Conservation (phyloP, 2,329 filamentous ascomycete genomes). For the Byssothecium circinans region DNA sequence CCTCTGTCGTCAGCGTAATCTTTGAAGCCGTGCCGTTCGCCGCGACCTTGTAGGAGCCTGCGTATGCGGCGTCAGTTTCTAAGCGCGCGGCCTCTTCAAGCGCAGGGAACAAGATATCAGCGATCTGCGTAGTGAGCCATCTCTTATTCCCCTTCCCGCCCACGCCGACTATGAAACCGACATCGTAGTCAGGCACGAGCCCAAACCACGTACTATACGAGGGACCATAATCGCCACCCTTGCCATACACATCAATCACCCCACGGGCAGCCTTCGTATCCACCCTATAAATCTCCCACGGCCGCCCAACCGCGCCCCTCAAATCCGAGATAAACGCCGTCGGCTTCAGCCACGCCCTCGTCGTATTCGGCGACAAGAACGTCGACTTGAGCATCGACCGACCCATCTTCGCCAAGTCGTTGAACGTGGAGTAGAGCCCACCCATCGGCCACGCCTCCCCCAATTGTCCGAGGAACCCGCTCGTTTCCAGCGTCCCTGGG, state of each 20-base stretch:
- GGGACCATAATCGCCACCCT: conserved; percentile 45
- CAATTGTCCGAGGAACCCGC: background rate
- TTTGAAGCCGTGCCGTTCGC: conserved; percentile 21
- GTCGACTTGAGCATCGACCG: conserved; percentile 43
- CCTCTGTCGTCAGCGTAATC: conserved; percentile 24
- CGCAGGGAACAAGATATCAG: conserved; percentile 13
- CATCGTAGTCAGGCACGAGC: conserved; percentile 48
- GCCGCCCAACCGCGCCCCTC: conserved; percentile 39
- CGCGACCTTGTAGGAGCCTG: conserved; percentile 21
- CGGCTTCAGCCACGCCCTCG: conserved; percentile 47
- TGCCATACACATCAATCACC: conserved; percentile 44
- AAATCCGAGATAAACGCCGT: conserved; percentile 39
- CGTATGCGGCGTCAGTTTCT: conserved; percentile 25
- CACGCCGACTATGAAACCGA: conserved; percentile 46
- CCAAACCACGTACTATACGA: conserved; percentile 42
- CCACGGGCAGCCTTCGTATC: conserved; percentile 10
- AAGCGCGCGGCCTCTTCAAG: conserved; percentile 24
- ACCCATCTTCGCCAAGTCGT: conserved; percentile 41
- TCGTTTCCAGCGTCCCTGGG: conserved; percentile 1
- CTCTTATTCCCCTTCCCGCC: conserved; percentile 14
- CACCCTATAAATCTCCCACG: conserved; percentile 44
- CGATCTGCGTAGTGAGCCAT: conserved; percentile 6
- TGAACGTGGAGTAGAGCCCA: conserved; percentile 38
- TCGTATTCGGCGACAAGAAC: conserved; percentile 37
- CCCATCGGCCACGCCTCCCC: conserved; percentile 14